phyloP scores from a whole-genome alignment of 345 rosid species.

The Ceriops decandra region DNA sequence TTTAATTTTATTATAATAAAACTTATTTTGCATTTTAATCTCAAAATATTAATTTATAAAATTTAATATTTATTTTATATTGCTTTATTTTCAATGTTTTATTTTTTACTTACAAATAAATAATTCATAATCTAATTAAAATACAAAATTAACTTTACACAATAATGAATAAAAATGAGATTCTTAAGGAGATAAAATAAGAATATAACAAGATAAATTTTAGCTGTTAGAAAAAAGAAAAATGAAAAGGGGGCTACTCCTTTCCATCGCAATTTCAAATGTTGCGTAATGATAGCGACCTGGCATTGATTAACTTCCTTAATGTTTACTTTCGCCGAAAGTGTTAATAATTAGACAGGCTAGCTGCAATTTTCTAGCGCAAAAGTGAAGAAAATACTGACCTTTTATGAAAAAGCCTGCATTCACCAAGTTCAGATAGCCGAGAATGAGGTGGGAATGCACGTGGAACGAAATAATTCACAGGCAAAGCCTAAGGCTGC shows the following conservation, averaged over 20 bases:
- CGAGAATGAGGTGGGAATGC: not conserved
- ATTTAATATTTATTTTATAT: no score
- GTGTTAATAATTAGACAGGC: conserved; percentile 17
- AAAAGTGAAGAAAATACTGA: not conserved
- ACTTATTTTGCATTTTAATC: no score
- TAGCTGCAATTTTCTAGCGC: not conserved
- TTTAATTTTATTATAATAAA: no score
- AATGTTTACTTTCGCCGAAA: conserved; percentile 35
- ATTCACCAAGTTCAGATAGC: conserved; percentile 10
- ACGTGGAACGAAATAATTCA: conserved; percentile 20
- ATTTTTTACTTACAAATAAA: no score
- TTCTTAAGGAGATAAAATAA: no score
- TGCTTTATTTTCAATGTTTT: no score
- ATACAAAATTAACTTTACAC: no score
- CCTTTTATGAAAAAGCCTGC: conserved; percentile 1
- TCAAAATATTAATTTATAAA: no score
- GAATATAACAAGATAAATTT: no score
- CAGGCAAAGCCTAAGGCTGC: no score
- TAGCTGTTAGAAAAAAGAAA: not conserved
- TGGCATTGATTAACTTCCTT: conserved; percentile 6
- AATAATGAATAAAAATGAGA: no score
- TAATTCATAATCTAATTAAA: no score
- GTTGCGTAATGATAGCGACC: conserved; percentile 17
- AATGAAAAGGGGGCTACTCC: not conserved
- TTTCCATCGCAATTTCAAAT: not conserved